Conservation (phyloP, 2,329 filamentous ascomycete genomes). For the Colletotrichum tropicale region DNA sequence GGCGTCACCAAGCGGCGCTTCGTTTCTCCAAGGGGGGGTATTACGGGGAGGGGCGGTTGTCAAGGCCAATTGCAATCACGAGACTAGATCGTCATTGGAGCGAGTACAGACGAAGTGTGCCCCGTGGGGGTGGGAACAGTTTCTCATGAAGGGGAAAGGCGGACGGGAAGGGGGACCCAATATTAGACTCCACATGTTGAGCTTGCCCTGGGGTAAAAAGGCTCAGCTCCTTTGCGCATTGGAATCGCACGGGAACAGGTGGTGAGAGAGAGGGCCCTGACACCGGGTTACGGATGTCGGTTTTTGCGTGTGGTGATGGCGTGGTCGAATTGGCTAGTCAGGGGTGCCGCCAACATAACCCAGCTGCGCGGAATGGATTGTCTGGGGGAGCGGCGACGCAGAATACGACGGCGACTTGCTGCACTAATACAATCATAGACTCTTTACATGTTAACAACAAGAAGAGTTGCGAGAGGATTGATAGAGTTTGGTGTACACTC, state of each 20-base stretch:
- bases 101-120: not conserved
- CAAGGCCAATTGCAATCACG: not conserved
- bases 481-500: not conserved
- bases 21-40: not conserved
- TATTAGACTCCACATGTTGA: not conserved
- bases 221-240: not conserved
- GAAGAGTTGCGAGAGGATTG: not conserved
- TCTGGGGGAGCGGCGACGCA: not conserved
- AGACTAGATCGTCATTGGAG: constrained; percentile 6
- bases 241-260: not conserved
- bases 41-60: not conserved
- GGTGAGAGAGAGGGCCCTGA: not conserved
- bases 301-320: not conserved
- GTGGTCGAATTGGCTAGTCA: not conserved
- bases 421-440: not conserved
- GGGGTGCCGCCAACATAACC: not conserved
- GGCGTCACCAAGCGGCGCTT: not conserved
- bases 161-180: not conserved
- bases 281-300: not conserved
- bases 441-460: not conserved
- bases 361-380: not conserved
- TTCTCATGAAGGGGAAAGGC: not conserved
- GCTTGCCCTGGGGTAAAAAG: not conserved
- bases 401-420: not conserved
- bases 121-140: not conserved